Percentiles rank a stretch among this genome's conserved stretches.
These are phyloP conservation scores for Porcisia deanei DNA, from an alignment of 208 protist genomes.

Conservation along the genomic window DNA sequence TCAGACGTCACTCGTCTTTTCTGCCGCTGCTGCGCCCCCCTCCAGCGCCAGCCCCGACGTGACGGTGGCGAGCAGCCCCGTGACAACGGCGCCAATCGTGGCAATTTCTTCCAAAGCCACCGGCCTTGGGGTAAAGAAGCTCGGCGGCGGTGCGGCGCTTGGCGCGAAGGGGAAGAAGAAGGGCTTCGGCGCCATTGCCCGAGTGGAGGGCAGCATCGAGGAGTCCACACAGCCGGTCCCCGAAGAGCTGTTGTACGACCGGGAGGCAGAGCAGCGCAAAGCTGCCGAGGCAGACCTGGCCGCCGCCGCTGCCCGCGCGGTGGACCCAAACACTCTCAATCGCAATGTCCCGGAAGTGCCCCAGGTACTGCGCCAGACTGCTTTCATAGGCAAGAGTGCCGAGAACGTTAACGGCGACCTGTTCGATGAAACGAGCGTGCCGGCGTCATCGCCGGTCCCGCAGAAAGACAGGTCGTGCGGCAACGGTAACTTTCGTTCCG, in stretches of 20 bases:
- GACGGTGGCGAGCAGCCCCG: constrained; percentile 31
- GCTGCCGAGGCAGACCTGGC: constrained; percentile 35
- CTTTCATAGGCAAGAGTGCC: constrained; percentile 25
- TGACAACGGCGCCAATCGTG: constrained; percentile 31
- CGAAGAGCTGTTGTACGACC: constrained; percentile 51
- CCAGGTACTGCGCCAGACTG: constrained; percentile 23
- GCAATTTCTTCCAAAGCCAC: constrained; percentile 33
- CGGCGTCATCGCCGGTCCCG: constrained; percentile 12
- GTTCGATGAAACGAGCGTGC: constrained; percentile 28
- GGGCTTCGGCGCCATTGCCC: constrained; percentile 54
- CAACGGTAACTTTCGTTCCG: not conserved
- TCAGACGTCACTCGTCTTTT: constrained; percentile 3
- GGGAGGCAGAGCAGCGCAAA: constrained; percentile 33
- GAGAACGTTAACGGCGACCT: constrained; percentile 36
- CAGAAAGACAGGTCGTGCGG: not conserved
- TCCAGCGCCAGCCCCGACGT: constrained; percentile 7
- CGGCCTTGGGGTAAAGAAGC: constrained; percentile 20
- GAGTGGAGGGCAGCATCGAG: constrained; percentile 46
- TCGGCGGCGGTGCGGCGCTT: constrained; percentile 19
- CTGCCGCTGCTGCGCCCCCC: constrained; percentile 10
- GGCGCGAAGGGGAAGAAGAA: constrained; percentile 44
- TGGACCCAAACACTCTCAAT: constrained; percentile 23
- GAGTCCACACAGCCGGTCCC: constrained; percentile 62
- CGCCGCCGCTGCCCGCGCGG: constrained; percentile 26
- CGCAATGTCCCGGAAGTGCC: constrained; percentile 5